A percentile compares a stretch with the other conserved stretches of the same genome.
phyloP scores from a whole-genome alignment of 495 filamentous ascomycete genomes.

The Articulospora tetracladia region DNA sequence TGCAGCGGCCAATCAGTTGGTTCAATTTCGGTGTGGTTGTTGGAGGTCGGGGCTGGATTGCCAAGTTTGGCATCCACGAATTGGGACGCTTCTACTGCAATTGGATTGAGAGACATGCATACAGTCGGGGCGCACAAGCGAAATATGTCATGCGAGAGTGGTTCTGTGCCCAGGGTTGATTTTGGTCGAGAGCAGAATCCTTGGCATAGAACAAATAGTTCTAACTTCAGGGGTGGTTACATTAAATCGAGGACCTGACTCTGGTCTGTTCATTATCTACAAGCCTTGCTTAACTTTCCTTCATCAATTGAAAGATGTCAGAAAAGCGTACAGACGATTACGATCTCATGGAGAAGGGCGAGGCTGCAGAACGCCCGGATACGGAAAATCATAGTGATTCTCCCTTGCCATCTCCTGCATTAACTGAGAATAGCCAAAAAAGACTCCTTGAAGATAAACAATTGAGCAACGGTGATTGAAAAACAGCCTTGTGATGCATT shows the following conservation, averaged over 20 bases:
- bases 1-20: background rate
- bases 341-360: background rate
- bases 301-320: background rate
- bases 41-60: no score
- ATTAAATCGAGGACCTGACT: background rate
- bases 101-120: no score
- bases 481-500: background rate
- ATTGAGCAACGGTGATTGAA: background rate
- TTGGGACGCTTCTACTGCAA: no score
- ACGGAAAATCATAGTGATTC: background rate
- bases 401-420: background rate
- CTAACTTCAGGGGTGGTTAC: no score
- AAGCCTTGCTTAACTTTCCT: background rate
- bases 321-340: background rate
- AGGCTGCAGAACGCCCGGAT: background rate
- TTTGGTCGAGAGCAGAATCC: no score
- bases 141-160: no score
- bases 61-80: no score
- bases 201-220: no score
- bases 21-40: background rate
- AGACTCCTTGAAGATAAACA: background rate
- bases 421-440: background rate
- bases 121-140: no score
- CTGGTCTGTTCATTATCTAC: background rate
- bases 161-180: no score